A percentile compares a stretch with the other conserved stretches of the same genome.
phyloP scores from a whole-genome alignment of 257 asterid genomes.

The Scutellaria baicalensis region DNA sequence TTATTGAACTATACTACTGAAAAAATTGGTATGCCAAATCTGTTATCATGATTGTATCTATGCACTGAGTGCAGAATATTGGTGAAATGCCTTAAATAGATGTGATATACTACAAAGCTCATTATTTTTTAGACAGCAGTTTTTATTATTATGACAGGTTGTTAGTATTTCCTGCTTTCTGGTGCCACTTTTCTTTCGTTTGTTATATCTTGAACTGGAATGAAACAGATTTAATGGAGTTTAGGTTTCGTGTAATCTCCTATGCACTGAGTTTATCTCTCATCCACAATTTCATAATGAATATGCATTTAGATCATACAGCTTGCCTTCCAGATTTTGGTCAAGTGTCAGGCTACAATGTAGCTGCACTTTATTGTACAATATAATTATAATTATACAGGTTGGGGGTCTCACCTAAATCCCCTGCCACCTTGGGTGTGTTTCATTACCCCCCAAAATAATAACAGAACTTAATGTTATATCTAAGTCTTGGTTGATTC shows the following conservation, averaged over 20 bases:
- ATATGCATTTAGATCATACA: background rate
- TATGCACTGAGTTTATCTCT: background rate
- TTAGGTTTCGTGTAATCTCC: conserved; percentile 3
- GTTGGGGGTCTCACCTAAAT: background rate
- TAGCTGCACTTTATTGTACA: background rate
- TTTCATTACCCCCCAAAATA: background rate
- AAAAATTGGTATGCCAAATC: background rate
- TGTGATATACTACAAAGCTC: conserved; percentile 14
- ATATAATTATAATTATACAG: background rate
- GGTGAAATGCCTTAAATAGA: conserved; percentile 6
- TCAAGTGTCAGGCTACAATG: background rate
- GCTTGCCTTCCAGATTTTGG: background rate
- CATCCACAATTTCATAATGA: background rate
- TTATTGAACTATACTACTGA: background rate
- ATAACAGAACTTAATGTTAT: background rate
- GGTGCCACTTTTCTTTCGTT: background rate
- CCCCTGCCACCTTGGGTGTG: background rate
- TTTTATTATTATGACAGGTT: conserved; percentile 8
- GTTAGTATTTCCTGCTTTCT: background rate
- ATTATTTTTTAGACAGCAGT: background rate
- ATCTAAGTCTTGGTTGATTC: conserved; percentile 3
- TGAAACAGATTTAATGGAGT: background rate
- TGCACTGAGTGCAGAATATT: conserved; percentile 7
- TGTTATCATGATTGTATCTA: conserved; percentile 3
- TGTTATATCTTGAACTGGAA: background rate